Evolutionary conservation across 208 protist genomes (phyloP).

Genomic region (Trypanosoma melophagium): DNA sequence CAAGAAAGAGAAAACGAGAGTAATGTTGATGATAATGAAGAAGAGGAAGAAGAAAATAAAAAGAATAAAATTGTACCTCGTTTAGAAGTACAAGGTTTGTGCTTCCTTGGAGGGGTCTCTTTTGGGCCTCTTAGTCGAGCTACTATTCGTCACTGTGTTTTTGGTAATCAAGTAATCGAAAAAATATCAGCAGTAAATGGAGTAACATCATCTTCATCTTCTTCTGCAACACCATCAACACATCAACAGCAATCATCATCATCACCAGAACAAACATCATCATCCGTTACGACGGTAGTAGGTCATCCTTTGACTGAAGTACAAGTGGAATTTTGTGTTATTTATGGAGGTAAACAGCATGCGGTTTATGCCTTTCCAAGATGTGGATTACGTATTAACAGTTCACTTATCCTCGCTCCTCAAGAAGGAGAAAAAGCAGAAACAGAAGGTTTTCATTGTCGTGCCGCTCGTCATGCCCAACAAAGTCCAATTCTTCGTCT

Average conservation of each 20-base stretch:
- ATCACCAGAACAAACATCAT: constrained; percentile 7
- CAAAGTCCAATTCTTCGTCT: constrained; percentile 10
- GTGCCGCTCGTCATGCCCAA: constrained; percentile 29
- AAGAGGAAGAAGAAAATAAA: constrained; percentile 29
- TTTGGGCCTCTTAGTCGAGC: constrained; percentile 62
- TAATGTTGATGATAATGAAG: constrained; percentile 17
- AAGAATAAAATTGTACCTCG: constrained; percentile 5
- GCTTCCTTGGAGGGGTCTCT: constrained; percentile 47
- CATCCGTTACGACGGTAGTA: constrained; percentile 38
- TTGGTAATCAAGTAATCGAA: constrained; percentile 33
- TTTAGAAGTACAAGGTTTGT: constrained; percentile 57
- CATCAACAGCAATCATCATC: neutral
- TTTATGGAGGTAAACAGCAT: constrained; percentile 64
- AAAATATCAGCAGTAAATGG: neutral
- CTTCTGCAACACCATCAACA: neutral
- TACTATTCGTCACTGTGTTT: constrained; percentile 61
- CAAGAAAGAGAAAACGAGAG: constrained; percentile 19
- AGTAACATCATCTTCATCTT: neutral
- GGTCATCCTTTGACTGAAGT: constrained; percentile 60
- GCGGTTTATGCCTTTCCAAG: constrained; percentile 78
- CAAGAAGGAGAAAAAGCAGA: constrained; percentile 20
- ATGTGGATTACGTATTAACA: constrained; percentile 38
- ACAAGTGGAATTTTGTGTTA: constrained; percentile 48
- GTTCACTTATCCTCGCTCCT: constrained; percentile 55
- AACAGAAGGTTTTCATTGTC: constrained; percentile 30